A percentile compares a stretch with the other conserved stretches of the same genome.
These are phyloP conservation scores for Ogataea degrootiae DNA, from an alignment of 805 yeast genomes.

Conservation along the genomic window DNA sequence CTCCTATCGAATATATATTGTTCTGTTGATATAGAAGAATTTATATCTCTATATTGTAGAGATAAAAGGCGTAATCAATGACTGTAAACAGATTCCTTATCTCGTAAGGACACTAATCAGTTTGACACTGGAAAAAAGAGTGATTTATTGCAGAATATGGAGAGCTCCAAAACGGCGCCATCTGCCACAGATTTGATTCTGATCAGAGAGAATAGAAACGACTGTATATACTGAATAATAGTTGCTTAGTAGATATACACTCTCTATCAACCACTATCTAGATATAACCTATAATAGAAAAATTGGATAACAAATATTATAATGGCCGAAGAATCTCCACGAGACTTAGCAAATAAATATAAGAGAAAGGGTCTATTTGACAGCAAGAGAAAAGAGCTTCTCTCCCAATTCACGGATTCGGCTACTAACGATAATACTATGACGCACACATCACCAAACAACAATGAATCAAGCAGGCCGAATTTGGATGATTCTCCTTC, in stretches of 20 bases:
- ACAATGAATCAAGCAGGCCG: neutral
- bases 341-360: conserved; percentile 36
- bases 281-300: neutral
- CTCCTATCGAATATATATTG: too few relatives aligned
- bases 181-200: too few relatives aligned
- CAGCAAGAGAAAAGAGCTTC: conserved; percentile 35
- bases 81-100: too few relatives aligned
- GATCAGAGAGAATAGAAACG: too few relatives aligned
- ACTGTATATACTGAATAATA: too few relatives aligned
- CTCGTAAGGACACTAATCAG: too few relatives aligned
- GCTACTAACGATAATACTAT: conserved; percentile 26
- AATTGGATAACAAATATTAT: neutral
- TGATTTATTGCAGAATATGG: too few relatives aligned
- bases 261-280: neutral
- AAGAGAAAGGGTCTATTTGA: conserved; percentile 50
- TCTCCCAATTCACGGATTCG: conserved; percentile 35
- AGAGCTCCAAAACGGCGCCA: too few relatives aligned
- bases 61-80: too few relatives aligned
- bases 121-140: too few relatives aligned
- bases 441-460: conserved; percentile 25
- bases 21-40: too few relatives aligned
- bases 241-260: neutral
- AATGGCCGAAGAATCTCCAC: conserved; percentile 23
- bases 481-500: conserved; percentile 27
- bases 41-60: too few relatives aligned